Evolutionary conservation across 2,329 filamentous ascomycete genomes (phyloP).

Genomic region (Ascochyta lentis): DNA sequence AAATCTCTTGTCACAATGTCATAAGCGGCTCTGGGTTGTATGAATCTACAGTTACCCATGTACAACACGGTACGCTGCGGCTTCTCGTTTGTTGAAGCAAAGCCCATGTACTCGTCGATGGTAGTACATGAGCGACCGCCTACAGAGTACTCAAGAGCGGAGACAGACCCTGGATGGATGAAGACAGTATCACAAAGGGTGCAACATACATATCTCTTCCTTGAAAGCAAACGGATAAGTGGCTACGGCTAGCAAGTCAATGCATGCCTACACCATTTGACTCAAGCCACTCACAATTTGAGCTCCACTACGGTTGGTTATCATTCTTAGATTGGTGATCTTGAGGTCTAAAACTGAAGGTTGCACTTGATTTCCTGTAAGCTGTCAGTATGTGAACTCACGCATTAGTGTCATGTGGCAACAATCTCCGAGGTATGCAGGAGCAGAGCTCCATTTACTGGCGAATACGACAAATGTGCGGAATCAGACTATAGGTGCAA

Average conservation of each 20-base stretch:
- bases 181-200: background rate
- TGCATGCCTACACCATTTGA: background rate
- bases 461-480: background rate
- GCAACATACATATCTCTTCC: background rate
- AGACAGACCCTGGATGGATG: too few species aligned
- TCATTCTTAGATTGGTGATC: background rate
- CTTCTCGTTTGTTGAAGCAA: background rate
- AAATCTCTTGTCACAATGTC: background rate
- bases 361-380: background rate
- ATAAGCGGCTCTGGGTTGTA: background rate
- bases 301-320: background rate
- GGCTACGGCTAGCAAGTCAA: constrained; percentile 2
- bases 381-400: background rate
- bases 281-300: background rate
- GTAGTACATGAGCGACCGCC: background rate
- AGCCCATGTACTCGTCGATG: background rate
- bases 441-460: background rate
- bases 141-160: background rate
- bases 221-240: constrained; percentile 3
- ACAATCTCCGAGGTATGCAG: background rate
- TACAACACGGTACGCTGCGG: background rate
- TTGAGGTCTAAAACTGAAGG: background rate
- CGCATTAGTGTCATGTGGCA: background rate
- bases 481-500: background rate
- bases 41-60: background rate